A percentile compares a stretch with the other conserved stretches of the same genome.
Conservation (phyloP, 495 filamentous ascomycete species). For the Podospora bellae-mahoneyi region DNA sequence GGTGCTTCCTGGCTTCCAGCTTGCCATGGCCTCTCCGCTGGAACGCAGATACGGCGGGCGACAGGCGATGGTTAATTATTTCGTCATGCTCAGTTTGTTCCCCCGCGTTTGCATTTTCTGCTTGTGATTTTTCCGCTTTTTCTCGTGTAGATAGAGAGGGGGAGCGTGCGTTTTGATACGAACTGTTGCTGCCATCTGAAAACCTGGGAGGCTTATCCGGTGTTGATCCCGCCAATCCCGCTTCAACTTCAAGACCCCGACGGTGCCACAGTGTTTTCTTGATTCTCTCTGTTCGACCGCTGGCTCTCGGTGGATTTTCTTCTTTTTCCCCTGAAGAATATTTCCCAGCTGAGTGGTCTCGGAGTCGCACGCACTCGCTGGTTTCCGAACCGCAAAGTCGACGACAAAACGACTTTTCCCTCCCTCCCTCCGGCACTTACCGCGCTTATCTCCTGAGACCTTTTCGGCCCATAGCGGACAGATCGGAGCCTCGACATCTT, state of each 20-base stretch:
- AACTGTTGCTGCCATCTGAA: not conserved
- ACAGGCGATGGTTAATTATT: not conserved
- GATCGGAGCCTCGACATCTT: not conserved
- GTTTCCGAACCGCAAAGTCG: not conserved
- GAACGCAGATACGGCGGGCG: slow-evolving; percentile 7
- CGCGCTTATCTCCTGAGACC: not conserved
- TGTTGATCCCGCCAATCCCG: not conserved
- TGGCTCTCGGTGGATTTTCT: not conserved
- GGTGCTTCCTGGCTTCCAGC: not conserved
- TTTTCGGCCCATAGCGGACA: not conserved
- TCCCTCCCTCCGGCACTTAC: slow-evolving; percentile 1
- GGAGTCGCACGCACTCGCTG: not conserved
- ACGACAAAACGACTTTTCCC: not conserved
- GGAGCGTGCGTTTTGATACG: not conserved
- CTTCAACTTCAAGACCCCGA: not conserved
- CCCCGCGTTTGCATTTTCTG: not conserved
- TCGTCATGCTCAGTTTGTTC: not conserved
- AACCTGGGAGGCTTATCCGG: not conserved
- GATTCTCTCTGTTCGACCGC: not conserved
- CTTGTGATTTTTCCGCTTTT: not conserved
- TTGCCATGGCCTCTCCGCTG: not conserved
- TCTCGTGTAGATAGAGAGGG: not conserved
- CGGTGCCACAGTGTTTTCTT: not conserved
- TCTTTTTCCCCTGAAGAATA: not conserved
- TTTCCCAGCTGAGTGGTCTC: slow-evolving; percentile 3